These are phyloP conservation scores for Favolaschia claudopus DNA, from an alignment of 768 basidiomycete genomes.

Conservation along the genomic window DNA sequence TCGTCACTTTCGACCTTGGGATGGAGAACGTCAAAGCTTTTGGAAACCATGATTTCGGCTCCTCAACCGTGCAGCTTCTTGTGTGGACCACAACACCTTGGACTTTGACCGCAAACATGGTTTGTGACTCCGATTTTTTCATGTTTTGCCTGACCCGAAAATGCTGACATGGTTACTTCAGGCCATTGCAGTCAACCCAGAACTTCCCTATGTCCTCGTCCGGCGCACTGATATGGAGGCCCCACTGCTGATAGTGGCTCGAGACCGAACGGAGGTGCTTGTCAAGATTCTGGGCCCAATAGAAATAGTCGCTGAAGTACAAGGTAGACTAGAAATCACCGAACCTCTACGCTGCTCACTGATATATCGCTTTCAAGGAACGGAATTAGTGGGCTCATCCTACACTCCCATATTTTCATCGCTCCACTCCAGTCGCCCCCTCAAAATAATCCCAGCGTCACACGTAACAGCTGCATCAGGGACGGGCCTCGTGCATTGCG, in stretches of 20 bases:
- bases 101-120: constrained; percentile 97
- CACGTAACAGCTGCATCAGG: constrained; percentile 91
- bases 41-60: constrained; percentile 38
- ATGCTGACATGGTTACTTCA: too few relatives aligned
- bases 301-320: constrained; percentile 45
- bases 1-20: constrained; percentile 74
- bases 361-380: constrained; percentile 39
- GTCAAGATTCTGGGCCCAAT: constrained; percentile 44
- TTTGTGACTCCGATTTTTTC: constrained; percentile 39
- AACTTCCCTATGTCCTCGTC: constrained; percentile 71
- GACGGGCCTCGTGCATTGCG: constrained; percentile 94
- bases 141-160: too few relatives aligned
- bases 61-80: constrained; percentile 57
- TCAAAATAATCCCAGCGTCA: constrained; percentile 64
- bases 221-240: constrained; percentile 27
- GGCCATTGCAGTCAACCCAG: constrained; percentile 89
- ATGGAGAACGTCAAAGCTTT: constrained; percentile 32
- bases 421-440: constrained; percentile 31
- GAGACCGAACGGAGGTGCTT: constrained; percentile 55
- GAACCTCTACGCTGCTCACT: background rate
- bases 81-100: constrained; percentile 99
- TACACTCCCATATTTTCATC: constrained; percentile 71
- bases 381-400: constrained; percentile 62
- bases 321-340: constrained; percentile 37
- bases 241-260: constrained; percentile 55